A percentile compares a stretch with the other conserved stretches of the same genome.
phyloP scores from a whole-genome alignment of 306 rosid species.

The Quillaja saponaria region DNA sequence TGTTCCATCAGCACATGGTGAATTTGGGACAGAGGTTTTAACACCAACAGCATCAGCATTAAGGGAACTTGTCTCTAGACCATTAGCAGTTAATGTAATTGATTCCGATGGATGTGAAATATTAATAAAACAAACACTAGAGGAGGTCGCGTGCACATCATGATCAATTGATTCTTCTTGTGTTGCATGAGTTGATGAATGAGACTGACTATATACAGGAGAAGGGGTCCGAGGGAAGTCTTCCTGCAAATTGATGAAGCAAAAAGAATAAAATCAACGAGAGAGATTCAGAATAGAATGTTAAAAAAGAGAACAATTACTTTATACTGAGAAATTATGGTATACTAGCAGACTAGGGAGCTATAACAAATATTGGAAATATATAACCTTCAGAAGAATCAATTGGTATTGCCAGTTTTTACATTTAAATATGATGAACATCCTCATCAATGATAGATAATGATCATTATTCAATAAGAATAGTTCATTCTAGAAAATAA shows the following conservation, averaged over 20 bases:
- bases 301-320: neutral
- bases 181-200: conserved; percentile 43
- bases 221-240: conserved; percentile 73
- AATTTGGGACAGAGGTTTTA: conserved; percentile 27
- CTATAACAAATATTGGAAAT: conserved; percentile 5
- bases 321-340: too few species aligned
- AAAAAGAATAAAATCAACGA: conserved; percentile 3
- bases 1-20: conserved; percentile 29
- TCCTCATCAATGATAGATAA: too few species aligned
- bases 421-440: too few species aligned
- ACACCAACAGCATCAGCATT: conserved; percentile 32
- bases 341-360: neutral
- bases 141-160: conserved; percentile 39
- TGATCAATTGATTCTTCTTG: conserved; percentile 44
- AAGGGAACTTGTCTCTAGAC: conserved; percentile 26
- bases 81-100: conserved; percentile 33
- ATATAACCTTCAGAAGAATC: too few species aligned
- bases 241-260: conserved; percentile 41
- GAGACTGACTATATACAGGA: conserved; percentile 56
- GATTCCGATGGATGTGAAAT: conserved; percentile 40
- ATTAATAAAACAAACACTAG: conserved; percentile 32
- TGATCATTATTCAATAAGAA: too few species aligned
- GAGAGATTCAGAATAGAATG: neutral
- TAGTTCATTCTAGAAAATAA: too few species aligned
- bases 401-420: too few species aligned